Evolutionary conservation across 768 basidiomycete species (phyloP), one percentile per base, ranked within the genome.

Genomic region (Boletus vermiculosoides): DNA sequence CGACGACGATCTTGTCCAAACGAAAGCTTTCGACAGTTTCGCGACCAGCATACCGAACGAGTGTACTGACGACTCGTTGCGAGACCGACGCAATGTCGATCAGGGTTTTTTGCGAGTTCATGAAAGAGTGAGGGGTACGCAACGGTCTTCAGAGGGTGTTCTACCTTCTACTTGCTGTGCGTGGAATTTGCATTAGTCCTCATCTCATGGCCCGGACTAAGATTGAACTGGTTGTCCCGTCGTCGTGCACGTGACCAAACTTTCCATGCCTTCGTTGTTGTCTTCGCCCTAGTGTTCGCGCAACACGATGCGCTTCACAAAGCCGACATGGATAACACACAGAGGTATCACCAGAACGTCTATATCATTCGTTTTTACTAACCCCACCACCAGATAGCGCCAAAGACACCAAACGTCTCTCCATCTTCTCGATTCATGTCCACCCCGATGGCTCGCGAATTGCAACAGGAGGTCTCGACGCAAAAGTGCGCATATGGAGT

Each of bases 401-500:
- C 22, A 90, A 86, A 56, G 71, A 69, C 44, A 66, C 73, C 51
- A 93, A 92, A 64, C 81, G 85, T 44, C 77, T 88, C 22, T 88
- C 92, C 22, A 94, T 98, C 63, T 98, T 94, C 78, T 90, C 92
- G 9, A 83, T 96, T 20, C 88, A 93, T 63, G 92, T 97, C 11
- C 95, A 98, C 65, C 96, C 96, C 0, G 96, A 99, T 66, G 92
- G 92, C 60, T 94, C 92, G 20, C 84, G 96, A 18, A 88, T 99
- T 63, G 96, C 97, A n/a, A 99, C 96, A 1, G 97, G 94, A 30
- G 94, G 95, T 2, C 80, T 99, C 52, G 96, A 99, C 71, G 89
- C 92, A 40, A 95, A 94, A 77, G 86, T 99, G 58, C 89, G 94
- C 48, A 92, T 99, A 74, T 99, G 96, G 96, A 91, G 90, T 59